These are phyloP conservation scores for Backusella circina DNA, from an alignment of 192 early-diverging fungal species.

Conservation along the genomic window DNA sequence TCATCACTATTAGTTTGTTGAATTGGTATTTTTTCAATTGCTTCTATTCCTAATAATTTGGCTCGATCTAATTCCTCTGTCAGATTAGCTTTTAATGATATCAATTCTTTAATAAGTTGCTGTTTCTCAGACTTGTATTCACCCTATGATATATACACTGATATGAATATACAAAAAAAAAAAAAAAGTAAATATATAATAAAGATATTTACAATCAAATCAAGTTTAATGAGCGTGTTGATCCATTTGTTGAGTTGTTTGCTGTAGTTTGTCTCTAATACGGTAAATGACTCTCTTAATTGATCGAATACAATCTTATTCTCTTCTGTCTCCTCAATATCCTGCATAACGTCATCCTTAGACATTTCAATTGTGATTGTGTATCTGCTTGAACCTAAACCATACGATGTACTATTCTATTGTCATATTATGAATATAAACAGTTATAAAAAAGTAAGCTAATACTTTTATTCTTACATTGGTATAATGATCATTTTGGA, in stretches of 20 bases:
- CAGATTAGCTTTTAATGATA: constrained; percentile 37
- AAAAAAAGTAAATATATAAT: background rate
- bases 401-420: constrained; percentile 34
- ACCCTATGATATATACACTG: background rate
- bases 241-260: constrained; percentile 48
- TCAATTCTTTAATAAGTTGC: constrained; percentile 32
- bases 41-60: constrained; percentile 39
- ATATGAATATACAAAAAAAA: background rate
- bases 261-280: constrained; percentile 40
- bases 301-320: constrained; percentile 56
- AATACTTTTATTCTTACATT: constrained; percentile 1
- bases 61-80: constrained; percentile 33
- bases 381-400: constrained; percentile 61
- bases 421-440: background rate
- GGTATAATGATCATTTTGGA: background rate
- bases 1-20: constrained; percentile 21
- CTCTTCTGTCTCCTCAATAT: constrained; percentile 48
- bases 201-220: constrained; percentile 21
- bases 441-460: too few species aligned
- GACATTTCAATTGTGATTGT: constrained; percentile 53
- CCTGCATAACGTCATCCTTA: constrained; percentile 42
- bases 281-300: constrained; percentile 44
- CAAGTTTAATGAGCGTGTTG: constrained; percentile 37
- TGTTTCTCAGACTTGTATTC: constrained; percentile 33
- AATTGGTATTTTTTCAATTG: constrained; percentile 21